Conservation (phyloP, 2,329 filamentous ascomycete species). For the Grosmannia serpens region DNA sequence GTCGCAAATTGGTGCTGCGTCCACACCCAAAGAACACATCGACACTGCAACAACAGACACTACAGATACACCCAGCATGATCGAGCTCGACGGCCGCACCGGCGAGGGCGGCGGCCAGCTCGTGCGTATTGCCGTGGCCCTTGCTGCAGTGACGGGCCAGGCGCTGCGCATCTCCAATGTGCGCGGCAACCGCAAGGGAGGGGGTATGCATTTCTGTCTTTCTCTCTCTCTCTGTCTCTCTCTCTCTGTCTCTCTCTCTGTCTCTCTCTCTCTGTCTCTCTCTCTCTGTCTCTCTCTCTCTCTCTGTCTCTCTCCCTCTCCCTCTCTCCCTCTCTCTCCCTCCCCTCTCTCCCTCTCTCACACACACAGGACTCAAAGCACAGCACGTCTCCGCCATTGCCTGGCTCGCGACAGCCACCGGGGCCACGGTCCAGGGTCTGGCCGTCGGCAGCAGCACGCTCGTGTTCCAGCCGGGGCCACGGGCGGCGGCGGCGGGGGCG, state of each 20-base stretch:
- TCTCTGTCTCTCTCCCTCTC: conserved; percentile 6
- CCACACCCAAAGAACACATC: neutral
- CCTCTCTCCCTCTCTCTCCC: no score
- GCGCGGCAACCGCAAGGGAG: conserved; percentile 37
- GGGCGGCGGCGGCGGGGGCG: neutral
- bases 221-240: no score
- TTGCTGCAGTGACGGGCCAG: conserved; percentile 43
- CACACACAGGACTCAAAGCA: conserved; percentile 39
- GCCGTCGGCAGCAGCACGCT: conserved; percentile 37
- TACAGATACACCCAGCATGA: conserved; percentile 9
- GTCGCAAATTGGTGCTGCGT: no score
- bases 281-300: no score
- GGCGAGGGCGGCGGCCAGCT: conserved; percentile 54
- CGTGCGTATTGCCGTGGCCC: conserved; percentile 41
- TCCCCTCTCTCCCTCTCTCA: neutral
- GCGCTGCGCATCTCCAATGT: conserved; percentile 43
- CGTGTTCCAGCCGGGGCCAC: conserved; percentile 29
- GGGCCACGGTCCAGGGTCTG: conserved; percentile 38
- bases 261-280: neutral
- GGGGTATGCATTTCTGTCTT: conserved; percentile 13
- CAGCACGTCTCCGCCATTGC: conserved; percentile 48
- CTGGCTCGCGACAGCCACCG: conserved; percentile 40
- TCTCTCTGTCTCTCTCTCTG: conserved; percentile 7
- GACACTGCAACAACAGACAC: neutral
- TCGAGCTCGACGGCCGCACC: conserved; percentile 42